phyloP scores from a whole-genome alignment of 495 filamentous ascomycete species.

The Sabuloglossum arenarium region DNA sequence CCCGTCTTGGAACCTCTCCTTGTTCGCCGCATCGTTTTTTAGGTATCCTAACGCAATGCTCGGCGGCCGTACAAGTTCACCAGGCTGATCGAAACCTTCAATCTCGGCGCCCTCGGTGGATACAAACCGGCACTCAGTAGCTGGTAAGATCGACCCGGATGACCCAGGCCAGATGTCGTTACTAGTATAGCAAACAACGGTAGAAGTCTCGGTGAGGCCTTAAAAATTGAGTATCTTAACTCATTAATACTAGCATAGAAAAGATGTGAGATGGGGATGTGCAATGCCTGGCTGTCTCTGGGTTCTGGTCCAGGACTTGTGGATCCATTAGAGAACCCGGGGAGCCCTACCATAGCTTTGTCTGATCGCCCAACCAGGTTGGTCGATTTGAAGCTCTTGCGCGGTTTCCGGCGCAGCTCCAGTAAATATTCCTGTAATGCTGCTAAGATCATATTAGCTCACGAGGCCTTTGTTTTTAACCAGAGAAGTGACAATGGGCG shows the following conservation, averaged over 20 bases:
- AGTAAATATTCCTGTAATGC: slow-evolving; percentile 44
- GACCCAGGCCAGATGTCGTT: slow-evolving; percentile 55
- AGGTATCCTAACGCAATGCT: slow-evolving; percentile 68
- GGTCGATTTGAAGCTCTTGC: slow-evolving; percentile 38
- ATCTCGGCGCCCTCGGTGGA: slow-evolving; percentile 57
- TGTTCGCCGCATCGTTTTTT: slow-evolving; percentile 63
- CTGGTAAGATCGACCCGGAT: slow-evolving; percentile 50
- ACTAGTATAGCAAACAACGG: slow-evolving; percentile 46
- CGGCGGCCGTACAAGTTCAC: slow-evolving; percentile 62
- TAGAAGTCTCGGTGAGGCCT: slow-evolving; percentile 68
- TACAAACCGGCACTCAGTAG: slow-evolving; percentile 45
- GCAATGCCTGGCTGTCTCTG: background rate
- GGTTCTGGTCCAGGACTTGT: background rate
- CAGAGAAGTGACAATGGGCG: slow-evolving; percentile 73
- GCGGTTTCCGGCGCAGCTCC: slow-evolving; percentile 78
- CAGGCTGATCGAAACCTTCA: slow-evolving; percentile 51
- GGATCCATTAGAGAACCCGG: background rate
- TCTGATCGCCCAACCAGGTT: slow-evolving; percentile 43
- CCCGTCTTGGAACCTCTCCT: slow-evolving; percentile 57
- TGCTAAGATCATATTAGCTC: slow-evolving; percentile 54
- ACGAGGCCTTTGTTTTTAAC: slow-evolving; percentile 39
- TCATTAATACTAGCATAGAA: background rate
- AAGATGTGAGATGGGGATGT: background rate
- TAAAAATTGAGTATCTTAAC: background rate
- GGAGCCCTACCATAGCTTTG: slow-evolving; percentile 55